Base-by-base conservation (phyloP, 805 yeast genomes). In the Candida sakaeoensis region DNA sequence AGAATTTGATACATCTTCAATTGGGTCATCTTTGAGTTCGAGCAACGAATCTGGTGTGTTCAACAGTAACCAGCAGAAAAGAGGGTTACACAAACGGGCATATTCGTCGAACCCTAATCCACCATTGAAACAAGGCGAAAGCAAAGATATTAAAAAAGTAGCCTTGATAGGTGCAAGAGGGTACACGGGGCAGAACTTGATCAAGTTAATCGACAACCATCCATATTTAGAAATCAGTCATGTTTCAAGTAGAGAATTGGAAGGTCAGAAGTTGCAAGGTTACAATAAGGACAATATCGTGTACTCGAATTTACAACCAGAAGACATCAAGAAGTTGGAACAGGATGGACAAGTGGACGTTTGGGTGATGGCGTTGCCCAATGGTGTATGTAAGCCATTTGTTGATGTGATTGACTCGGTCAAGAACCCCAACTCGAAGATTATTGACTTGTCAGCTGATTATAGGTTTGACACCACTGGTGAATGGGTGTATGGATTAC, bases 321-420 rank as follows among this genome's bases (percentile, higher is more conserved):
- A 88, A 55, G 98, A 93, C 52, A 83, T 93, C 49, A 79, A 79
- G 55, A 66, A 71, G 48, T 66, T 93, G 46, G 99, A 91, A 63
- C 74, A 80, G 48, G 69, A 79, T 35, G 78, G 80, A 36, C 85
- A 78, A 39, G 86, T 93, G 43, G 99, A 93, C 55, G 83, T 90
- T 38, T 93, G 99, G 99, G 95, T 95, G 19, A 93, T 95, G 99
- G 99, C 99, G 2, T 75, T 93, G 54, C 99, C 99, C 48, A 93
- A 93, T 60, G 97, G 96, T 36, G 96, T 93, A 27, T 93, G 98
- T 58, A 80, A 81, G 58, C 93, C 89, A 40, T 85, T 85, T 59
- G 93, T 85, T 28, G 81, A 81, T 14, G 88, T 91, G 18, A 85
- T 85, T 51, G 86, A 81, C 49, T 71, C 80, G 15, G 85, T 81